Evolutionary conservation across 2,329 filamentous ascomycete genomes (phyloP).

Genomic region (Lasiodiplodia sp.): DNA sequence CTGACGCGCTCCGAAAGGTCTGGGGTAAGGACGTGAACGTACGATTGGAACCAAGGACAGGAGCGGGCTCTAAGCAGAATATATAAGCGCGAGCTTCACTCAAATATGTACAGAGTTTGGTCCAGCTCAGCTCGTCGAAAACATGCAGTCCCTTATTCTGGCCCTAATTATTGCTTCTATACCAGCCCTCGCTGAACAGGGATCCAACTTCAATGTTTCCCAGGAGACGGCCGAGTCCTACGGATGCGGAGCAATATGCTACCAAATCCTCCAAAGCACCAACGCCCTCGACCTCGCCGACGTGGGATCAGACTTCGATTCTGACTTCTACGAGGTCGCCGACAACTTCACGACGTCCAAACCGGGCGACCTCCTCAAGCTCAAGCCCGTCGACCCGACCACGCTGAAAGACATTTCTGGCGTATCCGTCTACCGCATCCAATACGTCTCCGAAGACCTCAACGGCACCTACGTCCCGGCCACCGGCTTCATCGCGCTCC

Average conservation of each 20-base stretch:
- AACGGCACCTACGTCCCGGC: background rate
- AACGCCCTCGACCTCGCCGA: background rate
- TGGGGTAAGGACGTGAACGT: too few species aligned
- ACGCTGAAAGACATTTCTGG: background rate
- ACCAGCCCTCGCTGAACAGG: background rate
- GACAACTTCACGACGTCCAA: background rate
- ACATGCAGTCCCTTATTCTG: too few species aligned
- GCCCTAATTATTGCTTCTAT: too few species aligned
- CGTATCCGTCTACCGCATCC: background rate
- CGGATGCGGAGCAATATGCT: background rate
- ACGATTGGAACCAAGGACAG: too few species aligned
- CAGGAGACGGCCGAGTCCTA: background rate
- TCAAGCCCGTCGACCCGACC: background rate
- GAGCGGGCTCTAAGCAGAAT: too few species aligned
- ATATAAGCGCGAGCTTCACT: too few species aligned
- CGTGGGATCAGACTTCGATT: background rate
- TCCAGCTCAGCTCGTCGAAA: too few species aligned
- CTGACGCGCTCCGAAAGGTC: too few species aligned
- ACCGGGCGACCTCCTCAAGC: background rate
- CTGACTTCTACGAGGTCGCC: background rate
- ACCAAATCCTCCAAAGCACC: background rate
- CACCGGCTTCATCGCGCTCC: background rate
- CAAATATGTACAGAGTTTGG: too few species aligned
- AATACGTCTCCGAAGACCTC: background rate
- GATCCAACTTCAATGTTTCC: background rate